A percentile compares a stretch with the other conserved stretches of the same genome.
Conservation (phyloP, 2,329 filamentous ascomycete genomes). For the Aspergillus sp. region DNA sequence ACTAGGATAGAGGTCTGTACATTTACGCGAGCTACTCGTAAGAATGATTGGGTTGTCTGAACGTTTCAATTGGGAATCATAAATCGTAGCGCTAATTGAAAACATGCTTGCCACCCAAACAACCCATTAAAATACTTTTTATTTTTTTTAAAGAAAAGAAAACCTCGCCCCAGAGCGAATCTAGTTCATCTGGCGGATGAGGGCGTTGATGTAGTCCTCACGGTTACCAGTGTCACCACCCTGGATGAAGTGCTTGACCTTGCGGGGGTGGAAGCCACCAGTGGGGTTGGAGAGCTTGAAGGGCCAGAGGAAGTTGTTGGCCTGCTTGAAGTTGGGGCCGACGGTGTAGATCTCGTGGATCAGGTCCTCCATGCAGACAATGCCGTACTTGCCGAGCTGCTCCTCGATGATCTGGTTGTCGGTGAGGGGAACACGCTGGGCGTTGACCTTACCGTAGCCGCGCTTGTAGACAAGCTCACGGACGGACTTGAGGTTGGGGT, state of each 20-base stretch:
- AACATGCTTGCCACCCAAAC: slow-evolving; percentile 25
- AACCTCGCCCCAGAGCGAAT: slow-evolving; percentile 9
- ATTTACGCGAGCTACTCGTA: neutral
- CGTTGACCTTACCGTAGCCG: slow-evolving; percentile 97
- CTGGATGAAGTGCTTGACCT: slow-evolving; percentile 99
- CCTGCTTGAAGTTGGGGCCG: slow-evolving; percentile 99
- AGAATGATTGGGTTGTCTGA: slow-evolving; percentile 25
- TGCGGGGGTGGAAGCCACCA: slow-evolving; percentile 90
- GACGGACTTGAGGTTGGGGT: slow-evolving; percentile 98
- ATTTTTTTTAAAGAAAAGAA: slow-evolving; percentile 5
- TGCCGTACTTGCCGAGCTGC: slow-evolving; percentile 94
- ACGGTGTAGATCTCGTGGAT: slow-evolving; percentile 99
- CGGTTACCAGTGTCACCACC: slow-evolving; percentile 98
- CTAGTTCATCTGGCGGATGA: slow-evolving; percentile 99
- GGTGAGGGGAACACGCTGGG: slow-evolving; percentile 92
- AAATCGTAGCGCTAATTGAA: slow-evolving; percentile 27
- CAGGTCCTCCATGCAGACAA: slow-evolving; percentile 98
- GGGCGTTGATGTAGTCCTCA: slow-evolving; percentile 93
- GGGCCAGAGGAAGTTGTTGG: slow-evolving; percentile 98
- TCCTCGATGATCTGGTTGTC: slow-evolving; percentile 98
- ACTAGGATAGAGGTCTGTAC: slow-evolving; percentile 28
- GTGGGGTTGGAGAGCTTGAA: slow-evolving; percentile 99
- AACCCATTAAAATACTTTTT: slow-evolving; percentile 21
- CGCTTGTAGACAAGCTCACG: slow-evolving; percentile 99
- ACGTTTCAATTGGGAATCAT: slow-evolving; percentile 30